phyloP scores from a whole-genome alignment of 176 grass and related monocot species.

The Miscanthus lutarioriparius region DNA sequence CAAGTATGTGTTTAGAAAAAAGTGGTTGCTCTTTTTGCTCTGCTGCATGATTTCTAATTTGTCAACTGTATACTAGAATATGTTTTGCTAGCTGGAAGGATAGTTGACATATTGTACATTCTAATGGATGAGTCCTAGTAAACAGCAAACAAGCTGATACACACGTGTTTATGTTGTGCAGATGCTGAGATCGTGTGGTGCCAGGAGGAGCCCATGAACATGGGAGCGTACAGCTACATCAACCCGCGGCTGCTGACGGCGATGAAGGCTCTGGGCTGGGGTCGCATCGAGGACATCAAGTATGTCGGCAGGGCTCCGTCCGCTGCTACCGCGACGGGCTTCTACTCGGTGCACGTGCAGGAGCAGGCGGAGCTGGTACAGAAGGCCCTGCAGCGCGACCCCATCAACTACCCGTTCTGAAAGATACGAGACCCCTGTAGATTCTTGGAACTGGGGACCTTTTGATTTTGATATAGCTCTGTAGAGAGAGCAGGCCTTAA shows the following conservation, averaged over 20 bases:
- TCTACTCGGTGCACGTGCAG: slow-evolving; percentile 73
- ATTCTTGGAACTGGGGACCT: slow-evolving; percentile 26
- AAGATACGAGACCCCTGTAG: slow-evolving; percentile 2
- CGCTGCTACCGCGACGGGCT: slow-evolving; percentile 92
- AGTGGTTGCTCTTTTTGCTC: neutral
- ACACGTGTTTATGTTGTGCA: slow-evolving; percentile 30
- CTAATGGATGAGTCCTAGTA: neutral
- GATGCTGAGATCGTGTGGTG: slow-evolving; percentile 99
- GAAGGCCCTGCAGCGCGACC: slow-evolving; percentile 78
- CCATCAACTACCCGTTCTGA: slow-evolving; percentile 42
- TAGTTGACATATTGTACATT: neutral
- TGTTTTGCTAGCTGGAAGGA: neutral
- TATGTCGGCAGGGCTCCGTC: slow-evolving; percentile 80
- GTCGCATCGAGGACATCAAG: slow-evolving; percentile 85
- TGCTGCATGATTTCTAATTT: neutral
- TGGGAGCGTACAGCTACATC: slow-evolving; percentile 88
- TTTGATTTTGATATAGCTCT: slow-evolving; percentile 17
- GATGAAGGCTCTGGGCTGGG: slow-evolving; percentile 64
- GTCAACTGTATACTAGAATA: neutral
- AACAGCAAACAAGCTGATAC: slow-evolving; percentile 2
- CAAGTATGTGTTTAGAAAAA: slow-evolving; percentile 62
- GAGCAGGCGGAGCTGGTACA: slow-evolving; percentile 81
- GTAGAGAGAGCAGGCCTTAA: slow-evolving; percentile 15
- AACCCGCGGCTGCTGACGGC: slow-evolving; percentile 69
- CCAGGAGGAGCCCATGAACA: slow-evolving; percentile 99